A percentile compares a stretch with the other conserved stretches of the same genome.
Evolutionary conservation across 73 alveolate species (phyloP).

Genomic region (Paramecium tetraurelia): DNA sequence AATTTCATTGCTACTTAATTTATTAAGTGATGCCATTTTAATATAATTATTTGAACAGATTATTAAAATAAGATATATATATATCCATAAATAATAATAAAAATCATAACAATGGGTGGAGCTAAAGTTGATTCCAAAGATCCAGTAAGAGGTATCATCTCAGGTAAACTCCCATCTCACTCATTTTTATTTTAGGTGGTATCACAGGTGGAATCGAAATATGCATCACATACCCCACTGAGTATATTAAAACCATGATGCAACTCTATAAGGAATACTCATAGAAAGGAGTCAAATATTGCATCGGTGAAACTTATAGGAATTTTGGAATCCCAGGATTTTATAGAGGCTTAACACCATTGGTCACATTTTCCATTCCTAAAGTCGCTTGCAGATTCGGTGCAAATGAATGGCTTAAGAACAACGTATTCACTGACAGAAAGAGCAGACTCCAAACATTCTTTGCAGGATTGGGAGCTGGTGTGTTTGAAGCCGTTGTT

Average conservation of each 20-base stretch:
- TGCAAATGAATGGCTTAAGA: conserved; percentile 73
- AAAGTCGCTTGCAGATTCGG: conserved; percentile 88
- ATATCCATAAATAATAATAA: conserved; percentile 10
- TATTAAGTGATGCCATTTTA: conserved; percentile 45
- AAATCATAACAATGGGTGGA: conserved; percentile 22
- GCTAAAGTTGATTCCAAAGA: conserved; percentile 48
- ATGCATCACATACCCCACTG: conserved; percentile 91
- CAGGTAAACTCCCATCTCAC: neutral
- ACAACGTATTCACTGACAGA: conserved; percentile 70
- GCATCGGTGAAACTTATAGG: conserved; percentile 69
- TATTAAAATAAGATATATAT: conserved; percentile 19
- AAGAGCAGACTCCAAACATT: conserved; percentile 70
- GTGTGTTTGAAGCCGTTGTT: conserved; percentile 84
- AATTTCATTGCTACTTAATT: conserved; percentile 19
- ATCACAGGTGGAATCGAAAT: conserved; percentile 94
- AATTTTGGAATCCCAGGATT: conserved; percentile 78
- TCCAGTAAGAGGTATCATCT: conserved; percentile 41
- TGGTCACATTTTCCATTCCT: conserved; percentile 86
- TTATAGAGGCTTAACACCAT: conserved; percentile 86
- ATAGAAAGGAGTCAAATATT: conserved; percentile 71
- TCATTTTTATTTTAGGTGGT: conserved; percentile 67
- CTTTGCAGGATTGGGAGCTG: conserved; percentile 89
- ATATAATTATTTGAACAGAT: neutral
- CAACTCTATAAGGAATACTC: conserved; percentile 83
- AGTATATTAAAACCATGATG: conserved; percentile 90